Evolutionary conservation across 345 rosid species (phyloP), one percentile per base, ranked within the genome.

Genomic region (Mercurialis annua): DNA sequence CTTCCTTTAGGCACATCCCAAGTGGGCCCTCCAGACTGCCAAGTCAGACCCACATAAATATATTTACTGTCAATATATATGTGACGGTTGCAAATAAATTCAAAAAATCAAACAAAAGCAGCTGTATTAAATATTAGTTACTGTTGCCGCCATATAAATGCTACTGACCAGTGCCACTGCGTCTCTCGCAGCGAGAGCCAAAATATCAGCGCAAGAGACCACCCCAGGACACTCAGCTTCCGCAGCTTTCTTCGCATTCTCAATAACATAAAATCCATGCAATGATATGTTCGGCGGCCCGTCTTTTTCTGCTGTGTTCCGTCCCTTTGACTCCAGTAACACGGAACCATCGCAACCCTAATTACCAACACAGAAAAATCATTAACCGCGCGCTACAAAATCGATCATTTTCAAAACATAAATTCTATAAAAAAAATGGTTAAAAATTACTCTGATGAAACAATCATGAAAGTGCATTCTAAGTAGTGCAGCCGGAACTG

Each of bases 311-410:
- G 97, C 90, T 66, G 71, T 74, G 76, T 84, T 84, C 34, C 81
- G 81, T 4, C 86, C 88, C 69, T 81, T 87, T 0, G 92, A 83
- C 49, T 85, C 83, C 80, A 93, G 46, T 30, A 92, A 78, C 73
- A 90, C 93, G 12, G 97, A 92, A 43, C 71, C 97, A 80, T 92
- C 97, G 52, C 98, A 90, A 38, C 98, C 98, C 97, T 92, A 15
- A n/a, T 50, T 16, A 29, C 16, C n/a, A 29, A 14, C 1, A 9
- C 4, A 40, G 11, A 40, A n/a, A n/a, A n/a, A 3, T 36, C 40
- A 36, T 36, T n/a, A n/a, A n/a, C n/a, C n/a, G n/a, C 9, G 4
- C 4, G 40, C 40, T 36, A 36, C 1, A 40, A 40, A 40, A 9
- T 7, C 4, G 12, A 40, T 40, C 8, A 40, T 1, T 2, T 7